Conservation (phyloP, 2,329 filamentous ascomycete species). For the Scytalidium sp. region DNA sequence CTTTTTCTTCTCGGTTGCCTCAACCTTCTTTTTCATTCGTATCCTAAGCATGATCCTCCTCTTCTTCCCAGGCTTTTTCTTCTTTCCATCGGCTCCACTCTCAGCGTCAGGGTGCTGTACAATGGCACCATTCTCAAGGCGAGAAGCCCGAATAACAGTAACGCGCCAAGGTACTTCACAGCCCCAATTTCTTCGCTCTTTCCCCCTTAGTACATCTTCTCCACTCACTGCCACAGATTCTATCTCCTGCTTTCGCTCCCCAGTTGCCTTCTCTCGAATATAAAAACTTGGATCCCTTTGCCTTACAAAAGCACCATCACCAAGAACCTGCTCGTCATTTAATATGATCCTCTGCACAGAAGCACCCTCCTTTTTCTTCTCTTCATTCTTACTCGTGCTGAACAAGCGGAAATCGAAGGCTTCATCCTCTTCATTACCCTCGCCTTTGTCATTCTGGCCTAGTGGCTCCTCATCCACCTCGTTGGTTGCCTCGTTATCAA, state of each 20-base stretch:
- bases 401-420: constrained; percentile 59
- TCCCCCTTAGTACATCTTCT: constrained; percentile 45
- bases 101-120: constrained; percentile 10
- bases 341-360: constrained; percentile 50
- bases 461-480: constrained; percentile 2
- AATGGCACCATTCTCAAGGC: background rate
- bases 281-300: constrained; percentile 48
- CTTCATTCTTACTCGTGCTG: constrained; percentile 21
- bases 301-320: constrained; percentile 38
- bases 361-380: background rate
- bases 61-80: constrained; percentile 56
- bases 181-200: constrained; percentile 50
- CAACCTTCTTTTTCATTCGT: constrained; percentile 38
- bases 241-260: constrained; percentile 37
- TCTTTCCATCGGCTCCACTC: constrained; percentile 20
- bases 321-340: constrained; percentile 34
- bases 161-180: constrained; percentile 61
- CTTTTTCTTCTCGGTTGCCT: constrained; percentile 30
- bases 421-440: constrained; percentile 20
- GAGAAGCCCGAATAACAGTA: constrained; percentile 31
- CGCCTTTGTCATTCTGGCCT: constrained; percentile 22
- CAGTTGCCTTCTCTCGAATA: constrained; percentile 37
- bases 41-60: constrained; percentile 47
- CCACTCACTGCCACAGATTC: constrained; percentile 46
- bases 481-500: background rate